These are phyloP conservation scores for Candida sanyaensis DNA, from an alignment of 1,139 yeast species.

Conservation along the genomic window DNA sequence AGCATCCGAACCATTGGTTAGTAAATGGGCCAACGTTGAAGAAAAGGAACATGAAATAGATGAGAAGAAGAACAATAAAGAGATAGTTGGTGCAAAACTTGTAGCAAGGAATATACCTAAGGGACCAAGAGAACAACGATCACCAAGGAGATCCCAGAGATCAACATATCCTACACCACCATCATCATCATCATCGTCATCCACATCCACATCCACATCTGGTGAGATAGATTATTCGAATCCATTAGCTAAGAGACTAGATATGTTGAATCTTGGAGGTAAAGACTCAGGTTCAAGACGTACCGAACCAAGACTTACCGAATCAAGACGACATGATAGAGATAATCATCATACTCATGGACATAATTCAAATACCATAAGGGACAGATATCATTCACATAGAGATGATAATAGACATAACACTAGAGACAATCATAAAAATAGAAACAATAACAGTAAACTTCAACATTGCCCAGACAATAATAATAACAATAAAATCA, in stretches of 20 bases:
- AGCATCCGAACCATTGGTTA: conserved; percentile 11
- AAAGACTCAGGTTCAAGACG: background rate
- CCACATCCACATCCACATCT: too few relatives aligned
- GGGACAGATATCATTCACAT: too few relatives aligned
- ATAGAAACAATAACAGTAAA: too few relatives aligned
- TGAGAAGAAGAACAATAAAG: conserved; percentile 2
- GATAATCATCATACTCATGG: background rate
- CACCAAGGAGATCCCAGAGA: background rate
- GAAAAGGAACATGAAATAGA: too few relatives aligned
- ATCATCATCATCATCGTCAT: too few relatives aligned
- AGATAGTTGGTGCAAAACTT: background rate
- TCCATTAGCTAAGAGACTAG: conserved; percentile 24
- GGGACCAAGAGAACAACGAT: background rate
- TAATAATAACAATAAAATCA: background rate
- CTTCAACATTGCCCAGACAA: too few relatives aligned
- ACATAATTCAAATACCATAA: too few relatives aligned
- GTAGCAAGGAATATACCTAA: background rate
- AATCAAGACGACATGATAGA: background rate
- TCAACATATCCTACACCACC: background rate
- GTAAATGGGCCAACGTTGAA: conserved; percentile 19
- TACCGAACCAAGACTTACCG: background rate
- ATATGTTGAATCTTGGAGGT: conserved; percentile 11
- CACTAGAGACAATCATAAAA: too few relatives aligned
- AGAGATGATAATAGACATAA: too few relatives aligned
- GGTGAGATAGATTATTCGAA: conserved; percentile 13